Evolutionary conservation across 2,329 filamentous ascomycete genomes (phyloP), one percentile per base, ranked within the genome.

Genomic region (Ceratocystis destructans): DNA sequence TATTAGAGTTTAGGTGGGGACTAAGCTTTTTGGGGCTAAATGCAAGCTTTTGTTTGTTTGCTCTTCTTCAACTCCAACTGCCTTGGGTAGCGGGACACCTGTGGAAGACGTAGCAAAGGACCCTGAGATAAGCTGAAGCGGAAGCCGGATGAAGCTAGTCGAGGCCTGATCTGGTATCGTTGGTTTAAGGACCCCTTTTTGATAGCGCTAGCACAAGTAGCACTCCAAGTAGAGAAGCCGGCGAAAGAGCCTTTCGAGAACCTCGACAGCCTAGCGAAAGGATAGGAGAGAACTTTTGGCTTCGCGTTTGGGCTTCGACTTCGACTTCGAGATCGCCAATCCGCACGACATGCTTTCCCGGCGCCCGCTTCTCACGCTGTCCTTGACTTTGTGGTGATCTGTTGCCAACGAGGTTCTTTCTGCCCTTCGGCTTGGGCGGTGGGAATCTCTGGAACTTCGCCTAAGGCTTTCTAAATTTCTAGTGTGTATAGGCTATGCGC

Each of bases 281-380:
- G 37, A 41, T 41, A 41, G 37, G 37, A 10, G 37, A 41, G 37
- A 15, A 41, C 37, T 41, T 41, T 41, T 15, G 37, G 37, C 37
- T 41, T 41, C 37, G 37, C 8, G 37, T 37, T 55, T n/a, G 15
- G 12, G 53, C 48, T 57, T 57, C 53, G 55, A 10, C 17, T 33
- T 57, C 55, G 55, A 59, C 55, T 59, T 59, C 55, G 15, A 59
- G 28, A 59, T 59, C 55, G 55, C 33, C 55, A 10, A 17, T 3
- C 37, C 10, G 37, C 10, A 15, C 10, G 37, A 41, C 37, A 41
- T 41, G 37, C 37, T 53, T 53, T 15, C 7, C 10, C 8, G 10
- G 3, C 7, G 6, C 53, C 25, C 5, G 8, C 10, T 59, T 37
- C 17, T 37, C 4, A 15, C 25, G 28, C 12, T 17, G 17, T 59